Percentiles rank a stretch among this genome's conserved stretches.
These are phyloP conservation scores for Citrus cavaleriei DNA, from an alignment of 345 rosid species.

Conservation along the genomic window DNA sequence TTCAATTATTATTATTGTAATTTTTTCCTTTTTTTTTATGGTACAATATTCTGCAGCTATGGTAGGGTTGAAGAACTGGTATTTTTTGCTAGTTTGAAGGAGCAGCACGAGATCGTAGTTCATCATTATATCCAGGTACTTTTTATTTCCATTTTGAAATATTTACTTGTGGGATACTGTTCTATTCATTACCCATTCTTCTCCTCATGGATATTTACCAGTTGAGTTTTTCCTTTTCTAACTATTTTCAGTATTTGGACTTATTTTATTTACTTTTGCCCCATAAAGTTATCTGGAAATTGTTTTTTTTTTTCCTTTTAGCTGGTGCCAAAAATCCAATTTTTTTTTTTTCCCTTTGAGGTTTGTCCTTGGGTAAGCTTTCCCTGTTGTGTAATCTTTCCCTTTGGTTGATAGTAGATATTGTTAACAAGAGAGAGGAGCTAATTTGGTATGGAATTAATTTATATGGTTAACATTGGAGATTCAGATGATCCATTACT, in stretches of 20 bases:
- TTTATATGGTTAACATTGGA: not conserved
- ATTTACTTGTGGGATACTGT: conserved; percentile 1
- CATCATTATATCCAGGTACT: conserved; percentile 89
- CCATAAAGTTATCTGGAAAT: not conserved
- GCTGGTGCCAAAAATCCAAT: not conserved
- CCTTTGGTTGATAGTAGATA: not conserved
- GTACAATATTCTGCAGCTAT: conserved; percentile 60
- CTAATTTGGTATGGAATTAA: not conserved
- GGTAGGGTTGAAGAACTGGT: conserved; percentile 97
- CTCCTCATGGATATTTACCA: not conserved
- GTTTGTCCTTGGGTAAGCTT: not conserved
- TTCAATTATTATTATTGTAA: too few species aligned
- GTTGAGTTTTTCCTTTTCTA: not conserved
- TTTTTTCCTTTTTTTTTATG: not conserved
- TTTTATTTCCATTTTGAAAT: not conserved
- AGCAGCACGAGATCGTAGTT: conserved; percentile 85
- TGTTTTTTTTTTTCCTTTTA: not conserved
- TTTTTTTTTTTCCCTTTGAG: not conserved
- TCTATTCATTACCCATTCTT: not conserved
- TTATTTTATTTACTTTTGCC: not conserved
- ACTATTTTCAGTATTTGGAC: not conserved
- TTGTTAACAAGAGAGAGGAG: conserved; percentile 1
- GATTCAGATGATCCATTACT: not conserved
- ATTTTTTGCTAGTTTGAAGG: conserved; percentile 92
- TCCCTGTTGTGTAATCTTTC: not conserved